Base-by-base conservation (phyloP, 2,329 filamentous ascomycete genomes). In the Colletotrichum caudatum region DNA sequence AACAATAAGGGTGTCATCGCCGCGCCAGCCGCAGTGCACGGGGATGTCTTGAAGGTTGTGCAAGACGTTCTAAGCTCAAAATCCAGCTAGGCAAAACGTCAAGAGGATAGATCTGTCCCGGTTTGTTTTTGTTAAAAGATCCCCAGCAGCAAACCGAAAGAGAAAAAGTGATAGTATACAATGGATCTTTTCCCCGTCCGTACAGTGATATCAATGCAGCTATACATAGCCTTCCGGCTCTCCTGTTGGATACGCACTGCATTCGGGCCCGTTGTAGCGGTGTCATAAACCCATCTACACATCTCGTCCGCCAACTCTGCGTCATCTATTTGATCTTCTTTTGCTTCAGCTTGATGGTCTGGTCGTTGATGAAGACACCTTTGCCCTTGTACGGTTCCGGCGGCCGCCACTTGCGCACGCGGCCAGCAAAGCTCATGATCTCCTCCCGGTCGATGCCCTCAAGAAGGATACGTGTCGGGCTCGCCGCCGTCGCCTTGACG, bases 301-400 rank as follows among this genome's bases (percentile, higher is more conserved):
- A n/a, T 12, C n/a, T 35, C 57, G 9, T 54, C 44, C 51, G 57
- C 51, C 51, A 33, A 48, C 50, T 41, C 37, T 54, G 51, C 29
- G 57, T 64, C 76, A 57, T 79, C 85, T 91, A 96, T 87, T 95
- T 95, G 82, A 95, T 94, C 89, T 95, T 96, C 92, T 98, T 99
- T 78, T 94, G 92, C 91, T 99, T 99, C 83, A 99, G 82, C 88
- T 93, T 97, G 84, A 99, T 98, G 39, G 94, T 98, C 88, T 99
- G 94, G 74, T 95, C 94, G 79, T 98, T 97, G 77, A 99, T 92
- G 81, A 98, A 99, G 77, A 99, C 97, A 77, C 96, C 96, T 90
- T 99, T 98, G 76, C 96, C 96, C 90, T 99, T 99, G 84, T 99
- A 99, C 75, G 96, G 96, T 84, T 99, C 96, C 39, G 96, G 96